Evolutionary conservation across 257 asterid species (phyloP).

Genomic region (Solanum ossicruentum): DNA sequence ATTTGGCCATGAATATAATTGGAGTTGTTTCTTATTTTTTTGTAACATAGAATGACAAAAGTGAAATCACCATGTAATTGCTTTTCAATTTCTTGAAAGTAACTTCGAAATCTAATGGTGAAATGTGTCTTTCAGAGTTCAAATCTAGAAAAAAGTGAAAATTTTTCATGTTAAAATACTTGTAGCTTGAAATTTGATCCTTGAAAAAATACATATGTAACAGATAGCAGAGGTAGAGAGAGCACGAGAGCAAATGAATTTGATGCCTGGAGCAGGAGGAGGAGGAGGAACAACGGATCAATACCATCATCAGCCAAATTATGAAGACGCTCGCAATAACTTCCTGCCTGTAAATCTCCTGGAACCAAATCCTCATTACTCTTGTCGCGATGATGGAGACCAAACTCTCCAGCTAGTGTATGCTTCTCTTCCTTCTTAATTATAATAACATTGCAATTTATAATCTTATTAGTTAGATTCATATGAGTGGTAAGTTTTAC

Average conservation of each 20-base stretch:
- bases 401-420: slow-evolving; percentile 86
- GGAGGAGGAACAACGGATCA: slow-evolving; percentile 20
- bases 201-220: neutral
- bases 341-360: slow-evolving; percentile 63
- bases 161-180: neutral
- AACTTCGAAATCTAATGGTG: too few relatives aligned
- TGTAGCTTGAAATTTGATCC: neutral
- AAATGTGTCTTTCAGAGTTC: neutral
- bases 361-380: slow-evolving; percentile 63
- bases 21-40: neutral
- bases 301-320: slow-evolving; percentile 33
- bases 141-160: neutral
- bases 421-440: neutral
- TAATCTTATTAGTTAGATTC: neutral
- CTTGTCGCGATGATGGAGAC: slow-evolving; percentile 38
- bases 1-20: too few relatives aligned
- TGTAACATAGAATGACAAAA: neutral
- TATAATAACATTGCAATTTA: neutral
- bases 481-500: neutral
- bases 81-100: too few relatives aligned
- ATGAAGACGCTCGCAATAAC: slow-evolving; percentile 47
- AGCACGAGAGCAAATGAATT: slow-evolving; percentile 56
- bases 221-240: slow-evolving; percentile 87
- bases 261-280: slow-evolving; percentile 28
- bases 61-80: too few relatives aligned